Evolutionary conservation across 345 rosid species (phyloP), one percentile per base, ranked within the genome.

Genomic region (Dipteronia sinensis): DNA sequence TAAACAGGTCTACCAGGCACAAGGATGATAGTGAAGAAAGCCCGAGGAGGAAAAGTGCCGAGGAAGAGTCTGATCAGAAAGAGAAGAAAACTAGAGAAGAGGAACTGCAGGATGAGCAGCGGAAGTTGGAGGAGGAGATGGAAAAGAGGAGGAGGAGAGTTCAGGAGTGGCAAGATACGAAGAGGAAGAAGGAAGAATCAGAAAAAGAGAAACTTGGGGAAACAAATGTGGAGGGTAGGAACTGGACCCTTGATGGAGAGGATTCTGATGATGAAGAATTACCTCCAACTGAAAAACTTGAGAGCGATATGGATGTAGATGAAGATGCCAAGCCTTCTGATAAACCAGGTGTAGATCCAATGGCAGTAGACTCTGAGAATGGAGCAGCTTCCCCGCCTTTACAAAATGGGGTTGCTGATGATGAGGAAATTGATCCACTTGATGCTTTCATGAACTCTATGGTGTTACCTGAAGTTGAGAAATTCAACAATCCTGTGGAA

Each of bases 391-490:
- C 71, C 47, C 76, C 83, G 47, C 68, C 80, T 83, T 81, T 82
- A 20, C 83, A 83, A 76, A 85, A 64, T 56, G 90, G 67, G 49
- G 85, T 40, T 79, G 87, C 63, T 27, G 92, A 69, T 34, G 95
- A 92, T 31, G 98, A 90, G 66, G 97, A 95, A 67, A 91, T 95
- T 59, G 99, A 96, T 89, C 99, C 99, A 12, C 82, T 95, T 56
- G 99, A 95, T 81, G 99, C 98, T 78, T 95, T 90, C 83, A 93
- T 94, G 99, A 94, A 92, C 86, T 82, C 94, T 70, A 89, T 92
- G 90, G 95, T 95, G 69, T 80, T 92, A 82, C 99, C 98, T 31
- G 98, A 95, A 88, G 97, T 92, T 77, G 94, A 87, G 88, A 93
- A 89, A 85, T 84, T 92, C 65, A 91, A 77, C 83, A 90, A 65